phyloP scores from a whole-genome alignment of 1,284 basidiomycete species.

The Ceratobasidium sp. region DNA sequence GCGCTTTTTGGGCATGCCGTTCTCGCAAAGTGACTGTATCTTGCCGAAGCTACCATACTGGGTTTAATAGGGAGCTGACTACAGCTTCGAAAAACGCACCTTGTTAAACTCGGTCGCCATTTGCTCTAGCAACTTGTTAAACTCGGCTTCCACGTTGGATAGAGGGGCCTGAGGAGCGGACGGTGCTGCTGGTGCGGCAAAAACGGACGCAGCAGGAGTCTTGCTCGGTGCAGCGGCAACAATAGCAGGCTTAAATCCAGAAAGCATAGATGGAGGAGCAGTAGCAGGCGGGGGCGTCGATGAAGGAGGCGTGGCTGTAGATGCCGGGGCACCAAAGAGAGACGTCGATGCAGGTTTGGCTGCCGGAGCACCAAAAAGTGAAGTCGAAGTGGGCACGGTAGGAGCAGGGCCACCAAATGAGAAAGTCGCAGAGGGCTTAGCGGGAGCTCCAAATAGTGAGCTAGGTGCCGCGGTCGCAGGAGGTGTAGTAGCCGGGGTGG shows the following conservation, averaged over 20 bases:
- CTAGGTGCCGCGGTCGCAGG: conserved; percentile 6
- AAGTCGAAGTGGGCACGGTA: conserved; percentile 40
- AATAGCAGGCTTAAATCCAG: conserved; percentile 54
- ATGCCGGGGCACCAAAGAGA: background rate
- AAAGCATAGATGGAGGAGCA: no score
- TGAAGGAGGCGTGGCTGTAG: background rate
- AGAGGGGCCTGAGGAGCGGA: conserved; percentile 50
- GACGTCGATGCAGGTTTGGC: background rate
- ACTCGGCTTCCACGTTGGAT: conserved; percentile 60
- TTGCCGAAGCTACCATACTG: conserved; percentile 17
- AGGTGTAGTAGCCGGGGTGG: conserved; percentile 44
- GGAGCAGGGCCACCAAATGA: conserved; percentile 46
- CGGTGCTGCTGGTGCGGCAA: conserved; percentile 42
- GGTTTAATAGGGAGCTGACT: background rate
- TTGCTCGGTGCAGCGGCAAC: conserved; percentile 50
- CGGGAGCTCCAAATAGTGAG: conserved; percentile 43
- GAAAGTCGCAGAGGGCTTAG: conserved; percentile 27
- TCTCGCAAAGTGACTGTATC: conserved; percentile 8
- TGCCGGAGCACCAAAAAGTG: background rate
- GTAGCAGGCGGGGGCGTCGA: background rate
- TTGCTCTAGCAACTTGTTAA: conserved; percentile 60
- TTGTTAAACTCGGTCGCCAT: conserved; percentile 67
- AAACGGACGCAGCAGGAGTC: background rate
- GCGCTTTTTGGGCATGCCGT: conserved; percentile 17
- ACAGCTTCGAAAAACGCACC: conserved; percentile 58